Conservation (phyloP, 371 early-diverging fungal genomes). For the Zychaea mexicana region DNA sequence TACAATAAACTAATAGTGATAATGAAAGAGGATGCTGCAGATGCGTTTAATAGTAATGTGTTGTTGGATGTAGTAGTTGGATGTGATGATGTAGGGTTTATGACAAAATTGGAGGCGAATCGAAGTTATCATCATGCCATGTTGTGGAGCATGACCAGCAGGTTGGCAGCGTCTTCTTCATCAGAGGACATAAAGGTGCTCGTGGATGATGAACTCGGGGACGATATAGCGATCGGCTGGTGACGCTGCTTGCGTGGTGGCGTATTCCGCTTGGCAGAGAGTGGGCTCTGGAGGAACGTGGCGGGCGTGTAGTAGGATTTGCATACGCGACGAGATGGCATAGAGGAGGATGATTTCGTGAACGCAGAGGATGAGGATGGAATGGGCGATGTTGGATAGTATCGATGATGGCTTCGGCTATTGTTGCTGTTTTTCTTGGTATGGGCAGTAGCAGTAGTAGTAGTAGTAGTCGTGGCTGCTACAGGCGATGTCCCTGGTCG, state of each 20-base stretch:
- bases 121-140: constrained; percentile 9
- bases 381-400: constrained; percentile 30
- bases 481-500: too few relatives aligned
- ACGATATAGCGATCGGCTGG: not conserved
- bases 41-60: not conserved
- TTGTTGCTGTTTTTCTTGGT: not conserved
- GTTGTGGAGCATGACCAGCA: constrained; percentile 43
- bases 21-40: not conserved
- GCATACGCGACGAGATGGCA: not conserved
- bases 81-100: too few relatives aligned
- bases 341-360: not conserved
- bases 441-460: constrained; percentile 7
- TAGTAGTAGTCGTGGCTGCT: too few relatives aligned
- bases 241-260: constrained; percentile 20
- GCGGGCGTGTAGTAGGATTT: constrained; percentile 4
- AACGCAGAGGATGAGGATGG: not conserved
- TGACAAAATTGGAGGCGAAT: not conserved
- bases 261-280: constrained; percentile 37
- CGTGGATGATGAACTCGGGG: constrained; percentile 4
- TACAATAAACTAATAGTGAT: not conserved
- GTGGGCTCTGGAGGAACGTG: constrained; percentile 16
- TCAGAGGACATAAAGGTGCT: constrained; percentile 20
- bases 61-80: too few relatives aligned
- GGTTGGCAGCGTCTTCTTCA: constrained; percentile 44
- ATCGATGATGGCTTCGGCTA: constrained; percentile 37